Evolutionary conservation across 106 monocot species (phyloP), one percentile per base, ranked within the genome.

Genomic region (Hemerocallis citrina): DNA sequence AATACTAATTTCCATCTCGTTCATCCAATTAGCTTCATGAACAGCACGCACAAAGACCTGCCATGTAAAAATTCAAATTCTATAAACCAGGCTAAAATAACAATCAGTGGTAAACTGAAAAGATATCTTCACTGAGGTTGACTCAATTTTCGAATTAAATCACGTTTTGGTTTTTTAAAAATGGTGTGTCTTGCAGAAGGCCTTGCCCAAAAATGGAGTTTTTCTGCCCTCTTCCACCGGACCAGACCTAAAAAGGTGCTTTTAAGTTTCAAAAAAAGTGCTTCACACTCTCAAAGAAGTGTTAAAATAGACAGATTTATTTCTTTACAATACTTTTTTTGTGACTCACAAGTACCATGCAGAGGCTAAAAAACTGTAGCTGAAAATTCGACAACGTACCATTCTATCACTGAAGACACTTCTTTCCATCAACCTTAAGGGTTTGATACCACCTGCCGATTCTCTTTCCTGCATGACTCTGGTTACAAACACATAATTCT

Each of bases 11-110:
- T 94, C 94, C 94, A 94, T 94, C 64, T 89, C 85, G 57, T 83
- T 85, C 85, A 94, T 94, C 93, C 93, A 94, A 8, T 94, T 94
- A 11, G 93, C 89, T 75, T 94, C 93, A 69, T 94, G 83, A 52
- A 94, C 89, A 40, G 94, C 94, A 45, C 94, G 74, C 5, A 94
- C 94, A 71, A 94, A 94, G 31, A 94, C 89, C 89, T 89, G 46
- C 4, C 38, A 40, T 24, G 16, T 17, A 17, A 10, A n/a, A 17
- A 22, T 57, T 21, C 36, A 9, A 15, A 7, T 16, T 24, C 11
- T n/a, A 30, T 20, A 25, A 10, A 32, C 9, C 5, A 31, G 31
- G n/a, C n/a, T n/a, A 17, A 17, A 32, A 54, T 16, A 54, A 29
- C 31, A 54, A 54, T 16, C 31, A 31, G n/a, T 2, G 6, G 54